Conservation (phyloP, 2,329 filamentous ascomycete genomes). For the Amphichorda felina region DNA sequence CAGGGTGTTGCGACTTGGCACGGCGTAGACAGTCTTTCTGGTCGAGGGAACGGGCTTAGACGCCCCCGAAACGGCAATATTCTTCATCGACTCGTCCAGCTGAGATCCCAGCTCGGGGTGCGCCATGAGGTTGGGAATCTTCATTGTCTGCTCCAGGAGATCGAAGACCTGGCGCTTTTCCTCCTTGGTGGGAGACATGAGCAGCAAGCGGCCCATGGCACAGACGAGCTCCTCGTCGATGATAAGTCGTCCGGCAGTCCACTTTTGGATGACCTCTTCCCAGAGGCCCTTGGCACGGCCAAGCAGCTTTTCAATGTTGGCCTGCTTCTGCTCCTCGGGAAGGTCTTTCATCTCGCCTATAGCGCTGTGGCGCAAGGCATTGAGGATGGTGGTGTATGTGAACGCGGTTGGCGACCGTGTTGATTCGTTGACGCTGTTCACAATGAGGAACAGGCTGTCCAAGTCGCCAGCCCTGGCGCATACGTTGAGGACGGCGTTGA, state of each 20-base stretch:
- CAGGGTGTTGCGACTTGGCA: constrained; percentile 46
- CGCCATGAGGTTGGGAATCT: constrained; percentile 46
- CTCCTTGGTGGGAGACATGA: constrained; percentile 43
- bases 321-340: constrained; percentile 15
- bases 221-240: constrained; percentile 73
- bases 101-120: constrained; percentile 9
- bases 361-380: constrained; percentile 47
- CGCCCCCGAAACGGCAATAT: constrained; percentile 7
- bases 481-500: constrained; percentile 78
- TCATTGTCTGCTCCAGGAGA: constrained; percentile 73
- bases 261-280: constrained; percentile 67
- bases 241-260: constrained; percentile 56
- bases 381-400: constrained; percentile 77
- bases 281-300: constrained; percentile 64
- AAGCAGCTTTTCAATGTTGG: constrained; percentile 34
- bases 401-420: constrained; percentile 48
- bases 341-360: constrained; percentile 12
- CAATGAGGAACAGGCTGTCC: constrained; percentile 69
- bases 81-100: constrained; percentile 9
- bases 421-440: constrained; percentile 56
- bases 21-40: constrained; percentile 14
- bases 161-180: constrained; percentile 64
- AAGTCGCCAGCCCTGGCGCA: constrained; percentile 66
- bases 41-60: background rate
- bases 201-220: constrained; percentile 69